phyloP scores from a whole-genome alignment of 371 early-diverging fungal genomes.

The Saksenaea vasiformis region DNA sequence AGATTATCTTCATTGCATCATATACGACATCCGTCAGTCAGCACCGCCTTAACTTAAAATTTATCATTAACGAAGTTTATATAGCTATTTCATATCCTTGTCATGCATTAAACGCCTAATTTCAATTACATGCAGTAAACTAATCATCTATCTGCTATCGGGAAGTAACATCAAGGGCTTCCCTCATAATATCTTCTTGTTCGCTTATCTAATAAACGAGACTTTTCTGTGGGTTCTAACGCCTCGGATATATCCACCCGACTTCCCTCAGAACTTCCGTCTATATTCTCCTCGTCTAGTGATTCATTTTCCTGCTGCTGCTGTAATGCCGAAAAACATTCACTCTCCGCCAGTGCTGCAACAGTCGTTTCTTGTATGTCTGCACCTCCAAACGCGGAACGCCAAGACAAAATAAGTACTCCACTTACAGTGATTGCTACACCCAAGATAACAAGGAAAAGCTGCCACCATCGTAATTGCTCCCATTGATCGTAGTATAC shows the following conservation, averaged over 20 bases:
- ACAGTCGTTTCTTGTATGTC: neutral
- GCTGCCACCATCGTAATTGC: slow-evolving; percentile 62
- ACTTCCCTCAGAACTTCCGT: neutral
- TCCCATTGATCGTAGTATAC: slow-evolving; percentile 83
- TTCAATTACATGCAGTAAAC: neutral
- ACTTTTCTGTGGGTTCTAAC: slow-evolving; percentile 13
- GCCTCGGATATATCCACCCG: neutral
- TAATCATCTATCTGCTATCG: neutral
- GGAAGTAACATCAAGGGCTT: neutral
- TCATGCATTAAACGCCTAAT: neutral
- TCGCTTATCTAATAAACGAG: slow-evolving; percentile 11
- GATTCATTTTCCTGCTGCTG: slow-evolving; percentile 12
- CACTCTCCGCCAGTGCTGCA: slow-evolving; percentile 1
- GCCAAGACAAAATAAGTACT: slow-evolving; percentile 66
- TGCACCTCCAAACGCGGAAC: slow-evolving; percentile 7
- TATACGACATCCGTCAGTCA: too few relatives aligned
- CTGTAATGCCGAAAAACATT: neutral
- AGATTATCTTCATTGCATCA: too few relatives aligned
- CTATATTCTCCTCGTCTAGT: slow-evolving; percentile 7
- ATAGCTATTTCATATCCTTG: neutral
- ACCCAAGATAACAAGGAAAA: slow-evolving; percentile 67
- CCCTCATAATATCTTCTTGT: neutral
- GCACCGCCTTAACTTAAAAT: too few relatives aligned
- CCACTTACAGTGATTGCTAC: slow-evolving; percentile 63
- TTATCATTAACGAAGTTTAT: too few relatives aligned